These are phyloP conservation scores for Nakaseomyces glabratus DNA, from an alignment of 1,139 yeast species.

Conservation along the genomic window DNA sequence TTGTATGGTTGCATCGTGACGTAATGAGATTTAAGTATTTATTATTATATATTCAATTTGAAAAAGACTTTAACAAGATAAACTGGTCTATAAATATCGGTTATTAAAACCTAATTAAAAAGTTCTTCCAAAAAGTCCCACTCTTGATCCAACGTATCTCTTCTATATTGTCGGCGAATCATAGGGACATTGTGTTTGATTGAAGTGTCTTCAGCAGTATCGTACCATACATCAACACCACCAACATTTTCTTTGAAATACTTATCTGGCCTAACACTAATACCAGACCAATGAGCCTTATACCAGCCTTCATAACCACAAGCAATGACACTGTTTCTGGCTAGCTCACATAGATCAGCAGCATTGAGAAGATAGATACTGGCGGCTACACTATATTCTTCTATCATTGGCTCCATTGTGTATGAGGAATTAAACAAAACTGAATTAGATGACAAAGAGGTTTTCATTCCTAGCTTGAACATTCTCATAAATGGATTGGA, in stretches of 20 bases:
- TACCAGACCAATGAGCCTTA: constrained; percentile 88
- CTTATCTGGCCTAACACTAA: constrained; percentile 11
- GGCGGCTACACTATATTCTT: constrained; percentile 66
- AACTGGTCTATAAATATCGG: neutral
- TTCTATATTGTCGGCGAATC: constrained; percentile 24
- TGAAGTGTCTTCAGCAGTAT: constrained; percentile 23
- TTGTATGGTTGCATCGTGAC: no score
- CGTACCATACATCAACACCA: constrained; percentile 25
- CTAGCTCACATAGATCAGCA: constrained; percentile 58
- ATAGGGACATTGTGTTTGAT: constrained; percentile 28
- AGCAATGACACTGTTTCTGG: constrained; percentile 41
- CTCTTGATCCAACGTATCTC: constrained; percentile 23
- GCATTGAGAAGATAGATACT: constrained; percentile 57
- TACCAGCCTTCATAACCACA: constrained; percentile 81
- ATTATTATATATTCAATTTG: constrained; percentile 1
- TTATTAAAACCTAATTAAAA: constrained; percentile 2
- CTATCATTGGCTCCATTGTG: constrained; percentile 61
- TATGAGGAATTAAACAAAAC: constrained; percentile 40
- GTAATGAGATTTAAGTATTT: neutral
- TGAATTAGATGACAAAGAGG: constrained; percentile 54
- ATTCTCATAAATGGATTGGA: constrained; percentile 49
- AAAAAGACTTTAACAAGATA: no score
- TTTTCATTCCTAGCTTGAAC: constrained; percentile 55
- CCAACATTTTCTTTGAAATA: constrained; percentile 20
- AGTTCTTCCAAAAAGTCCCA: constrained; percentile 21